Conservation (phyloP, 495 filamentous ascomycete genomes). For the Penicillium goetzii region DNA sequence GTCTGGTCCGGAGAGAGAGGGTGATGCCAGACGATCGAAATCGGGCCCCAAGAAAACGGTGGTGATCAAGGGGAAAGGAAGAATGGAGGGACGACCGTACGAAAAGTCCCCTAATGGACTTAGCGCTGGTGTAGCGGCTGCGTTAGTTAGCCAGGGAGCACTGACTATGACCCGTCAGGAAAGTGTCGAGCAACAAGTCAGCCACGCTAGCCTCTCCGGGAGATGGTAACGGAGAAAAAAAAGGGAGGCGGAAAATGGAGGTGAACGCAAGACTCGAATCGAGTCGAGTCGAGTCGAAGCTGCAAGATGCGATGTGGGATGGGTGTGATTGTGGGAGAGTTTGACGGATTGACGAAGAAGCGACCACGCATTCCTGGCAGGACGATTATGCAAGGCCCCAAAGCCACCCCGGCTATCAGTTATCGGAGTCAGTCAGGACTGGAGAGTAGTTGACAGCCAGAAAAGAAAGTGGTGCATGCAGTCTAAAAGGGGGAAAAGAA, state of each 20-base stretch:
- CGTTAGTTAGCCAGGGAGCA: slow-evolving; percentile 17
- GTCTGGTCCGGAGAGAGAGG: background rate
- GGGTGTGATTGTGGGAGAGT: background rate
- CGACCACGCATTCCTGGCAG: slow-evolving; percentile 16
- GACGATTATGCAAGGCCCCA: slow-evolving; percentile 15
- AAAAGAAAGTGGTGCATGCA: background rate
- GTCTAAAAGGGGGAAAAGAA: slow-evolving; percentile 9
- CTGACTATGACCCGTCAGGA: slow-evolving; percentile 11
- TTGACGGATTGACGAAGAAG: background rate
- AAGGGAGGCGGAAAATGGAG: background rate
- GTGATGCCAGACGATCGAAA: background rate
- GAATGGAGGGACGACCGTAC: slow-evolving; percentile 6
- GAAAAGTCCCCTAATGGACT: slow-evolving; percentile 18
- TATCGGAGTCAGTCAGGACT: background rate
- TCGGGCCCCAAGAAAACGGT: background rate
- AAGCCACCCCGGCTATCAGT: slow-evolving; percentile 7
- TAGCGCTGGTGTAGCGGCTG: slow-evolving; percentile 22
- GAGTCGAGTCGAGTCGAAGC: background rate
- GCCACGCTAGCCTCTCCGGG: slow-evolving; percentile 17
- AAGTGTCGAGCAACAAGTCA: background rate
- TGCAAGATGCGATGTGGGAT: background rate
- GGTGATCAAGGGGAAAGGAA: slow-evolving; percentile 9
- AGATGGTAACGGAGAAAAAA: background rate
- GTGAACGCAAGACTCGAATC: background rate
- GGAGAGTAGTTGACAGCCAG: background rate